Evolutionary conservation across 2,329 filamentous ascomycete genomes (phyloP).

Genomic region (Venturia carpophila): DNA sequence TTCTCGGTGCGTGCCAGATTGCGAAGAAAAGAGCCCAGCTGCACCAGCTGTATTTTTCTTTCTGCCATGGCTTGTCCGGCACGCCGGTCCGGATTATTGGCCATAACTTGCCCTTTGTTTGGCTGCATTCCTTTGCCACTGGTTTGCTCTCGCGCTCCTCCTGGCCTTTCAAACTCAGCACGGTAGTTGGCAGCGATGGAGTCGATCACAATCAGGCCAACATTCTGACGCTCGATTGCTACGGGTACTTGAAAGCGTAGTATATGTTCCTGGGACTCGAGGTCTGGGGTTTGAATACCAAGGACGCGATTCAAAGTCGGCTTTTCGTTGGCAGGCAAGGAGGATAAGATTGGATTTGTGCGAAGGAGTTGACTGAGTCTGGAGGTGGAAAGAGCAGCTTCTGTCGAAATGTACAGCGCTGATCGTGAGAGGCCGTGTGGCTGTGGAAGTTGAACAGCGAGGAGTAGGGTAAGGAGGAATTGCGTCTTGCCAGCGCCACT

Average conservation of each 20-base stretch:
- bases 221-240: constrained; percentile 62
- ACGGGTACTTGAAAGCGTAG: constrained; percentile 87
- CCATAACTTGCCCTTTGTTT: not conserved
- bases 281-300: constrained; percentile 75
- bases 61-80: constrained; percentile 50
- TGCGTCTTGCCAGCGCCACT: constrained; percentile 92
- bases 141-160: constrained; percentile 34
- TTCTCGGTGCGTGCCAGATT: constrained; percentile 65
- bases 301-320: constrained; percentile 70
- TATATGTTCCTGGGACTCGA: constrained; percentile 94
- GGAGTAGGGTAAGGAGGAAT: constrained; percentile 74
- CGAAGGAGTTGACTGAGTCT: constrained; percentile 73
- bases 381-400: constrained; percentile 72
- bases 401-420: constrained; percentile 92
- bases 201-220: constrained; percentile 81
- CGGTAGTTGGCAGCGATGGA: constrained; percentile 94
- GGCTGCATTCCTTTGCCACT: not conserved
- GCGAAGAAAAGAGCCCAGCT: constrained; percentile 66
- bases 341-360: constrained; percentile 53
- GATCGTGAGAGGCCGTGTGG: constrained; percentile 62
- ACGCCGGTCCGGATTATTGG: not conserved
- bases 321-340: constrained; percentile 32
- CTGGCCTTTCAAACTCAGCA: constrained; percentile 68
- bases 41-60: constrained; percentile 67
- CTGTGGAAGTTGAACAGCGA: constrained; percentile 72